Evolutionary conservation across 257 asterid species (phyloP).

Genomic region (Phtheirospermum japonicum): DNA sequence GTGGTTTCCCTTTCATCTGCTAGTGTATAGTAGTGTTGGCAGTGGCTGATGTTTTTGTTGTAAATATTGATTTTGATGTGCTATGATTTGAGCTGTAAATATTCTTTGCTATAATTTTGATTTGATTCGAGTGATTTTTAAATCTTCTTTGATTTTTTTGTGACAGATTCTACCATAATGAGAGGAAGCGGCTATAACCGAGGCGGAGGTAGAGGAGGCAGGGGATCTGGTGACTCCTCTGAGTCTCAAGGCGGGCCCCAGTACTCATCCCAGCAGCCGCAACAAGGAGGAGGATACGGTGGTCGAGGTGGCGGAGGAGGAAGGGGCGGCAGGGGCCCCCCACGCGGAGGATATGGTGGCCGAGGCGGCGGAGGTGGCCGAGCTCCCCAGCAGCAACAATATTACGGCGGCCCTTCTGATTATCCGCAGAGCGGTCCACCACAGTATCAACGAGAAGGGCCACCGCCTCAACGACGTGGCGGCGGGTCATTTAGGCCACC

Average conservation of each 20-base stretch:
- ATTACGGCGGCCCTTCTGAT: slow-evolving; percentile 30
- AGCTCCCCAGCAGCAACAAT: slow-evolving; percentile 27
- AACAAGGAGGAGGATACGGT: slow-evolving; percentile 32
- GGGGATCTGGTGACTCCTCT: slow-evolving; percentile 17
- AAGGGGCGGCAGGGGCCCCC: slow-evolving; percentile 30
- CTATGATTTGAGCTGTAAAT: neutral
- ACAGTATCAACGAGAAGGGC: slow-evolving; percentile 42
- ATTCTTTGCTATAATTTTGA: neutral
- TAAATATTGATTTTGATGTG: neutral
- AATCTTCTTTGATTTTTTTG: neutral
- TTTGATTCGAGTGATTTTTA: neutral
- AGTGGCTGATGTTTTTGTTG: neutral
- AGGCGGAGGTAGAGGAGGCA: neutral
- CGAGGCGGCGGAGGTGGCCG: slow-evolving; percentile 43
- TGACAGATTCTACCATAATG: slow-evolving; percentile 44
- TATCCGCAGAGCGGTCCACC: slow-evolving; percentile 27
- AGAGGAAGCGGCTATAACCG: slow-evolving; percentile 39
- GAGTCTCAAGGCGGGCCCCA: slow-evolving; percentile 45
- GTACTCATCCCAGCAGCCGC: slow-evolving; percentile 36
- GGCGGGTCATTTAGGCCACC: slow-evolving; percentile 60
- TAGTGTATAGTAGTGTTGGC: neutral
- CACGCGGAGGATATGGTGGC: slow-evolving; percentile 41
- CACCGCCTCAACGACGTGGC: slow-evolving; percentile 43
- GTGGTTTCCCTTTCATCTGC: neutral
- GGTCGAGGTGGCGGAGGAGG: slow-evolving; percentile 35